Evolutionary conservation across 2,329 filamentous ascomycete species (phyloP).

Genomic region (Colletotrichum liriopes): DNA sequence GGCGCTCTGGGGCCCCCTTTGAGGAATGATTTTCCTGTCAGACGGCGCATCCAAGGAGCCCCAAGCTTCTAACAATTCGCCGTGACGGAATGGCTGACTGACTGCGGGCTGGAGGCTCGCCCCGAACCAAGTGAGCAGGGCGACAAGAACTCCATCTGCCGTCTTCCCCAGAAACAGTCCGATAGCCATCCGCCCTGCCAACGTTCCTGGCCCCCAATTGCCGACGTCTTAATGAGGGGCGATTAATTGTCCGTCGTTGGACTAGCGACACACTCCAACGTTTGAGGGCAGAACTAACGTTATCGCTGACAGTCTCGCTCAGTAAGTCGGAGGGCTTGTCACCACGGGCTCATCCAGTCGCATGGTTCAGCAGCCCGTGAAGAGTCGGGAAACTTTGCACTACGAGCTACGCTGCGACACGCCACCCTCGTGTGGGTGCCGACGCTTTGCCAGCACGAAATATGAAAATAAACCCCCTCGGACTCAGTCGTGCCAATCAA

Average conservation of each 20-base stretch:
- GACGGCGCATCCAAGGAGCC: conserved; percentile 1
- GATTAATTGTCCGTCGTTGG: conserved; percentile 9
- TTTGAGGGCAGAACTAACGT: conserved; percentile 1
- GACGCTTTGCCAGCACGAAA: not conserved
- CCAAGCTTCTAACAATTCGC: conserved; percentile 3
- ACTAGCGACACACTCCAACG: not conserved
- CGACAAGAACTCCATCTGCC: conserved; percentile 1
- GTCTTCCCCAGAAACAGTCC: conserved; percentile 13
- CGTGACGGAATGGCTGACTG: not conserved
- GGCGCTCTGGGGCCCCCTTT: conserved; percentile 5
- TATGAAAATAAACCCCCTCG: not conserved
- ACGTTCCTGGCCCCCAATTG: conserved; percentile 21
- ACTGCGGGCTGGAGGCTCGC: not conserved
- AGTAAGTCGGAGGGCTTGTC: not conserved
- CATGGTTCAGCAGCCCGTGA: not conserved
- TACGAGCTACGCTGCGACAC: conserved; percentile 6
- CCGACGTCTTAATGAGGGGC: conserved; percentile 16
- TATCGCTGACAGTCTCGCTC: conserved; percentile 10
- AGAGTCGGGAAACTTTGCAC: not conserved
- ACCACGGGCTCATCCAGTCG: conserved; percentile 19
- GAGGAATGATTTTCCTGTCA: conserved; percentile 16
- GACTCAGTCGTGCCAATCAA: no score
- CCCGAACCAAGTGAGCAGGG: not conserved
- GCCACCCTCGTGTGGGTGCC: not conserved
- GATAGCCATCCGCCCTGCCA: not conserved